phyloP scores from a whole-genome alignment of 495 filamentous ascomycete species.

The Lepidopterella palustris region DNA sequence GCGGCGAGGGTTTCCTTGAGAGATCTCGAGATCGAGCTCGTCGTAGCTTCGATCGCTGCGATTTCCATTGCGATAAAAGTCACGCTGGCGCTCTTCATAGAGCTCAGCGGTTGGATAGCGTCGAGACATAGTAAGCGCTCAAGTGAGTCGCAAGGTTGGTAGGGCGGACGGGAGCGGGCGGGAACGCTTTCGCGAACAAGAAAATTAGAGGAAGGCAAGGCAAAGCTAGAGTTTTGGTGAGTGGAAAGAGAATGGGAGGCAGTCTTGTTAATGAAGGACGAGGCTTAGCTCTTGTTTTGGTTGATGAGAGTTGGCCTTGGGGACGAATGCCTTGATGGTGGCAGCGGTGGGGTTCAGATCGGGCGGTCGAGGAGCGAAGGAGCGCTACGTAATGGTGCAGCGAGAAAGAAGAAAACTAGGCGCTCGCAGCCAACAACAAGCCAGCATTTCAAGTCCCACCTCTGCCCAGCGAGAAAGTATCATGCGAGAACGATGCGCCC shows the following conservation, averaged over 20 bases:
- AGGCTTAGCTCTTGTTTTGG: not conserved
- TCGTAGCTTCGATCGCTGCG: slow-evolving; percentile 34
- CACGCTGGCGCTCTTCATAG: slow-evolving; percentile 45
- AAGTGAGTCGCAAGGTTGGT: not conserved
- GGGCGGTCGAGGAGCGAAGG: not conserved
- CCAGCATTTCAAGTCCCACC: too few species aligned
- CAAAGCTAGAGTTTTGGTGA: not conserved
- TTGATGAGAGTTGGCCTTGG: not conserved
- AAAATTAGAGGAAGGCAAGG: not conserved
- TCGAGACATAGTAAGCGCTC: slow-evolving; percentile 27
- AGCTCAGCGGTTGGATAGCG: slow-evolving; percentile 37
- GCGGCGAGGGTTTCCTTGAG: slow-evolving; percentile 26
- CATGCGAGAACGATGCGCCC: too few species aligned
- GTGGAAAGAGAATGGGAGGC: not conserved
- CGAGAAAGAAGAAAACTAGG: not conserved
- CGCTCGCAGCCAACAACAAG: not conserved
- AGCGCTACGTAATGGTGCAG: not conserved
- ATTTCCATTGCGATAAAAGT: slow-evolving; percentile 36
- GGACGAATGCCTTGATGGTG: not conserved
- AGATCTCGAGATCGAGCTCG: slow-evolving; percentile 36
- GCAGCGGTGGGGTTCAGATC: not conserved
- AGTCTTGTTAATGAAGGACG: not conserved
- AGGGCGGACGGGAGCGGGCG: not conserved
- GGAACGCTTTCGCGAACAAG: not conserved
- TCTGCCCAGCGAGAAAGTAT: too few species aligned